Conservation (phyloP, 495 filamentous ascomycete genomes). For the Coniosporium apollinis region DNA sequence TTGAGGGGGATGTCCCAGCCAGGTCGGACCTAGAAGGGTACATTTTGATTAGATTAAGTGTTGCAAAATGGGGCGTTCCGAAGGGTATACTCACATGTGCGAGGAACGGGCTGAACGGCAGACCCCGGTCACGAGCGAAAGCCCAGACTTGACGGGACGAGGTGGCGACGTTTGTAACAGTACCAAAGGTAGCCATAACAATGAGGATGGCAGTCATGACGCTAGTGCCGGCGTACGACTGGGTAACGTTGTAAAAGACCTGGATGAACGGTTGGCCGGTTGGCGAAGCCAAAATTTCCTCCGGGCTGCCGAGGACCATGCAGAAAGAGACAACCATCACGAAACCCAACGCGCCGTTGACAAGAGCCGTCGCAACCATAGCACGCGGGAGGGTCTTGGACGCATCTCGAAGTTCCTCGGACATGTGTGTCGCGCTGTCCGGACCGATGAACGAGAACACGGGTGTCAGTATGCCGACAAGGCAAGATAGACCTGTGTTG, state of each 20-base stretch:
- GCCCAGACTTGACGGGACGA: constrained; percentile 35
- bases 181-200: background rate
- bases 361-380: constrained; percentile 17
- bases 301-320: constrained; percentile 1
- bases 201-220: constrained; percentile 1
- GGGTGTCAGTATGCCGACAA: constrained; percentile 17
- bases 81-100: constrained; percentile 16
- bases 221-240: constrained; percentile 7
- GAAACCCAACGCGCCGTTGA: constrained; percentile 19
- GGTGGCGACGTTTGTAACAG: constrained; percentile 1
- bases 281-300: constrained; percentile 1
- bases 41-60: no score
- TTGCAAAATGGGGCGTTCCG: constrained; percentile 9
- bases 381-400: constrained; percentile 14
- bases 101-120: constrained; percentile 30
- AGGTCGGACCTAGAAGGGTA: no score
- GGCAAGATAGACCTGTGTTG: constrained; percentile 14
- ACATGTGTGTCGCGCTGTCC: constrained; percentile 20
- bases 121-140: constrained; percentile 33
- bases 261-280: constrained; percentile 12
- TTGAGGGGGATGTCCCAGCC: constrained; percentile 9
- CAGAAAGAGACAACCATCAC: constrained; percentile 9
- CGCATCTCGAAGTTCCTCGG: constrained; percentile 21
- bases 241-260: constrained; percentile 12
- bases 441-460: constrained; percentile 22